A percentile compares a stretch with the other conserved stretches of the same genome.
Conservation (phyloP, 2,329 filamentous ascomycete genomes). For the Fusarium continuum region DNA sequence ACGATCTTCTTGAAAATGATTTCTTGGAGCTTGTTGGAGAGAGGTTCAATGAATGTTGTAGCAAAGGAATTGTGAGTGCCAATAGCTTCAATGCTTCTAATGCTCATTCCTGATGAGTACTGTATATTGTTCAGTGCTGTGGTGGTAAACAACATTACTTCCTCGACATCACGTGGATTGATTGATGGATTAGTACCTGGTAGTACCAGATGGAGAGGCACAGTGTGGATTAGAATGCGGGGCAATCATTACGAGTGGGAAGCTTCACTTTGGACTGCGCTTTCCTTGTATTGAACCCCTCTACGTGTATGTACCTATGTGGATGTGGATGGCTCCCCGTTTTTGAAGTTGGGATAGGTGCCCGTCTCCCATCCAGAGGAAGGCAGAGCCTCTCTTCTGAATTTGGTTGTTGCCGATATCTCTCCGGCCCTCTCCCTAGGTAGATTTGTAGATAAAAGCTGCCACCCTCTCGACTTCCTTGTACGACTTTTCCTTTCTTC, state of each 20-base stretch:
- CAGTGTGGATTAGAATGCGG: slow-evolving; percentile 24
- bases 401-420: slow-evolving; percentile 14
- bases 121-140: background rate
- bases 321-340: slow-evolving; percentile 1
- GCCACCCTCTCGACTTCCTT: slow-evolving; percentile 14
- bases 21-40: slow-evolving; percentile 2
- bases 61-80: background rate
- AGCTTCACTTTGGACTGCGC: slow-evolving; percentile 25
- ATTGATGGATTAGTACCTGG: background rate
- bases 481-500: slow-evolving; percentile 18
- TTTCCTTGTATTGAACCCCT: background rate
- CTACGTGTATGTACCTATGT: too few relatives aligned
- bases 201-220: slow-evolving; percentile 8
- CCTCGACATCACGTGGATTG: background rate
- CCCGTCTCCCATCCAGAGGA: slow-evolving; percentile 3
- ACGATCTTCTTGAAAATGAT: slow-evolving; percentile 30
- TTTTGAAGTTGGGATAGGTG: slow-evolving; percentile 21
- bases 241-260: slow-evolving; percentile 22
- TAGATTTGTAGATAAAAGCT: slow-evolving; percentile 39
- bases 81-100: background rate
- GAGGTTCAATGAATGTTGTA: background rate
- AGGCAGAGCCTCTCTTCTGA: slow-evolving; percentile 17
- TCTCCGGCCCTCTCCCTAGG: slow-evolving; percentile 17
- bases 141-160: background rate
- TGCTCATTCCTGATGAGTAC: background rate